Conservation (phyloP, 345 rosid species). For the Salix exigua region DNA sequence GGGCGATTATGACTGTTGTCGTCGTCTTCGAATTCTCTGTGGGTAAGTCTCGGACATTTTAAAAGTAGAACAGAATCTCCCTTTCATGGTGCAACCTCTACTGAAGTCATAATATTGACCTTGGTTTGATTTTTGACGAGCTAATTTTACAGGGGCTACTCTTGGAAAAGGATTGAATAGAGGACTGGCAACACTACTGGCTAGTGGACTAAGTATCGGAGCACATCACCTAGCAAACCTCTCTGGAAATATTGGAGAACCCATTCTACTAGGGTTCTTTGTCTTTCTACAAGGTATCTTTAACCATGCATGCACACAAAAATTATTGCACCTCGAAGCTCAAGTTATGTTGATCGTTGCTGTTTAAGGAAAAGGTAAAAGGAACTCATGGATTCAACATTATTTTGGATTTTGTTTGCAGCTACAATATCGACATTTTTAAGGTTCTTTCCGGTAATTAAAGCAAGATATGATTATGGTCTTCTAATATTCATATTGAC, state of each 20-base stretch:
- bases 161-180: constrained; percentile 69
- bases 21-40: constrained; percentile 40
- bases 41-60: constrained; percentile 21
- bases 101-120: background rate
- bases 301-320: background rate
- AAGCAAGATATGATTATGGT: constrained; percentile 35
- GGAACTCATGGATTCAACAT: background rate
- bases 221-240: constrained; percentile 59
- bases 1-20: constrained; percentile 44
- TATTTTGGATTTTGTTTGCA: constrained; percentile 4
- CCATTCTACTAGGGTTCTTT: constrained; percentile 57
- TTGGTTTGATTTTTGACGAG: background rate
- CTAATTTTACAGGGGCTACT: constrained; percentile 51
- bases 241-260: constrained; percentile 54
- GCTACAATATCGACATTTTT: constrained; percentile 22
- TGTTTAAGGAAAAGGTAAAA: background rate
- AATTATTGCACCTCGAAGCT: background rate
- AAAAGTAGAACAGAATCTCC: background rate
- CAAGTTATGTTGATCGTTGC: background rate
- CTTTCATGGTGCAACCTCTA: background rate
- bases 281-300: constrained; percentile 56
- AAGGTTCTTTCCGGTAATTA: constrained; percentile 29
- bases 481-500: constrained; percentile 27
- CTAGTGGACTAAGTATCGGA: constrained; percentile 59
- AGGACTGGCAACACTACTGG: constrained; percentile 60